Evolutionary conservation across 805 yeast species (phyloP).

Genomic region (Maudiozyma saulgeensis): DNA sequence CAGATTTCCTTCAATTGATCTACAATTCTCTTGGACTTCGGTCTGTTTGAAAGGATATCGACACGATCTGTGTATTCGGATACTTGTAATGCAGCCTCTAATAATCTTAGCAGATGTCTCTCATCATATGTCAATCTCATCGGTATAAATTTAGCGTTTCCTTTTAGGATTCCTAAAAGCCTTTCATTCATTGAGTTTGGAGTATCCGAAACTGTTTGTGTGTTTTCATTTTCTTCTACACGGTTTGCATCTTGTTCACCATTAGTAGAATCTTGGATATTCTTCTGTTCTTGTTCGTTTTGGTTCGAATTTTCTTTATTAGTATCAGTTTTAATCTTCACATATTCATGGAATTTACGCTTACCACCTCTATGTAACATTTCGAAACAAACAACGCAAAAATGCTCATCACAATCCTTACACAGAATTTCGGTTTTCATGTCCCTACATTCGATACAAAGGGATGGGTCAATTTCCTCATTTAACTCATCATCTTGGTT

Average conservation of each 20-base stretch:
- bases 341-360: conserved; percentile 37
- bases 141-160: conserved; percentile 51
- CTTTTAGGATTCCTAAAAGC: conserved; percentile 33
- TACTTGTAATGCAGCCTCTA: conserved; percentile 71
- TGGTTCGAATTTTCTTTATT: conserved; percentile 13
- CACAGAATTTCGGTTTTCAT: conserved; percentile 62
- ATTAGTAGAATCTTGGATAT: conserved; percentile 10
- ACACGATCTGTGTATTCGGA: conserved; percentile 75
- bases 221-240: conserved; percentile 11
- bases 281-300: conserved; percentile 13
- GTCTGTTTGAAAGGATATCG: conserved; percentile 55
- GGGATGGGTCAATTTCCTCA: conserved; percentile 27
- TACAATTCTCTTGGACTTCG: conserved; percentile 63
- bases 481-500: conserved; percentile 23
- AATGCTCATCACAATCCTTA: conserved; percentile 52
- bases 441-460: conserved; percentile 65
- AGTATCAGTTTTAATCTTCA: conserved; percentile 14
- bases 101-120: conserved; percentile 52
- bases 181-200: conserved; percentile 19
- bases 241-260: conserved; percentile 13
- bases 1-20: conserved; percentile 68
- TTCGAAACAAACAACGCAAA: conserved; percentile 61
- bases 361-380: conserved; percentile 64
- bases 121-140: conserved; percentile 59
- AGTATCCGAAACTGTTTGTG: conserved; percentile 2